Conservation (phyloP, 129 eudicot species). For the Gnaphalium uliginosum region DNA sequence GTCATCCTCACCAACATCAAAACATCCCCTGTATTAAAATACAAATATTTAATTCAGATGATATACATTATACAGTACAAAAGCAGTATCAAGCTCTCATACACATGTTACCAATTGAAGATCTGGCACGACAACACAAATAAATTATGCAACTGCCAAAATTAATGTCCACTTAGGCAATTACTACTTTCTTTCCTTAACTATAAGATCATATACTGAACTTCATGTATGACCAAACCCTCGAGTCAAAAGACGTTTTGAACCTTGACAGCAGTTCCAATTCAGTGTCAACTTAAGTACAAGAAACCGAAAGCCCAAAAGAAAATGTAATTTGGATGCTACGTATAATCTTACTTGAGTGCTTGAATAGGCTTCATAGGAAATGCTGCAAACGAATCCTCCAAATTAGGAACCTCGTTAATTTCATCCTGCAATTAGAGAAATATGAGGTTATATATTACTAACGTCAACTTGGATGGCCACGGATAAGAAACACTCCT, state of each 20-base stretch:
- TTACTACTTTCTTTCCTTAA: slow-evolving; percentile 9
- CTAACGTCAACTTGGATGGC: not conserved
- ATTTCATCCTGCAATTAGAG: slow-evolving; percentile 57
- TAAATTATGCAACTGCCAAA: slow-evolving; percentile 13
- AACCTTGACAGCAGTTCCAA: not conserved
- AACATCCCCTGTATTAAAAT: slow-evolving; percentile 73
- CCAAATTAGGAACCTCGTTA: slow-evolving; percentile 63
- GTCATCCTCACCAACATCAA: slow-evolving; percentile 84
- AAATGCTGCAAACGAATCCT: slow-evolving; percentile 77
- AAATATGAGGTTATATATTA: not conserved
- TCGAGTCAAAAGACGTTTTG: not conserved
- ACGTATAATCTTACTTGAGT: slow-evolving; percentile 62
- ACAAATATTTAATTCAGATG: slow-evolving; percentile 15
- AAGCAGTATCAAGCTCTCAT: not conserved
- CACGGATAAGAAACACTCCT: not conserved
- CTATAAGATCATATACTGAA: not conserved
- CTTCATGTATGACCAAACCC: not conserved
- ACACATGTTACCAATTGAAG: slow-evolving; percentile 3
- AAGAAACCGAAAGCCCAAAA: not conserved
- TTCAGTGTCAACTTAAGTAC: not conserved
- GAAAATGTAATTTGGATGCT: slow-evolving; percentile 5
- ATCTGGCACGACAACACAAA: slow-evolving; percentile 10
- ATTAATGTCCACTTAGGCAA: not conserved
- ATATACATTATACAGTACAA: slow-evolving; percentile 4
- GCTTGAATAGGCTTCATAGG: slow-evolving; percentile 96